Conservation (phyloP, 169 alveolate genomes). For the Toxoplasma gondii region DNA sequence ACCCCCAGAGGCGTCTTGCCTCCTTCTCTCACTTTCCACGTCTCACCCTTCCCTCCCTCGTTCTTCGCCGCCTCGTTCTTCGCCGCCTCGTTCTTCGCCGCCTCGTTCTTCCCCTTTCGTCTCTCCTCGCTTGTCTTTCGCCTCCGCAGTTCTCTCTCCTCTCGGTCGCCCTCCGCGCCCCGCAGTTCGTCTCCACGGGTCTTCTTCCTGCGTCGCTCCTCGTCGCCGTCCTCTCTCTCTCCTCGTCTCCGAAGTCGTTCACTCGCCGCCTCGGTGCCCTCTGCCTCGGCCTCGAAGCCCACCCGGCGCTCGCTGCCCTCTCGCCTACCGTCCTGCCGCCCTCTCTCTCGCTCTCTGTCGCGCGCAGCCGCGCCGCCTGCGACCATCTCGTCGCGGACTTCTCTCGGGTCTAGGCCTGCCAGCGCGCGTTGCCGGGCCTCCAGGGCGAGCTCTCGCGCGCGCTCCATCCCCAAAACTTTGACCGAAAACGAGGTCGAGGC, state of each 20-base stretch:
- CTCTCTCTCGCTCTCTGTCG: background rate
- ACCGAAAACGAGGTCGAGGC: conserved; percentile 11
- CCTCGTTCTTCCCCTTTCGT: background rate
- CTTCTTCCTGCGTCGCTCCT: background rate
- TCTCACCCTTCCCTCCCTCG: background rate
- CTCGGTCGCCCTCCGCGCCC: too few species aligned
- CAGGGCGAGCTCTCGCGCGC: background rate
- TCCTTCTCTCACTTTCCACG: background rate
- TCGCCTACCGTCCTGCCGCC: background rate
- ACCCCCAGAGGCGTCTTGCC: background rate
- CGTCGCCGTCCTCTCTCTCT: background rate
- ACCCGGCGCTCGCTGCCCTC: background rate
- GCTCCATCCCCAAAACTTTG: conserved; percentile 11
- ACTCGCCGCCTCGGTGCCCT: background rate
- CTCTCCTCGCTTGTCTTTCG: too few species aligned
- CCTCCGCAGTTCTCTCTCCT: too few species aligned
- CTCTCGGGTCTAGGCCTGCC: background rate
- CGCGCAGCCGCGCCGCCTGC: background rate
- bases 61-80: background rate
- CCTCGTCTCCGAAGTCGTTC: background rate
- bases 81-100: background rate
- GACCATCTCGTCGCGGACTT: conserved; percentile 10
- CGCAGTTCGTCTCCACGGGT: too few species aligned
- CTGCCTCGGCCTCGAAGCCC: background rate
- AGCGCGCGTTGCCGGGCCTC: conserved; percentile 24